Evolutionary conservation across 768 basidiomycete genomes (phyloP), one percentile per base, ranked within the genome.

Genomic region (Cystobasidium tubakii): DNA sequence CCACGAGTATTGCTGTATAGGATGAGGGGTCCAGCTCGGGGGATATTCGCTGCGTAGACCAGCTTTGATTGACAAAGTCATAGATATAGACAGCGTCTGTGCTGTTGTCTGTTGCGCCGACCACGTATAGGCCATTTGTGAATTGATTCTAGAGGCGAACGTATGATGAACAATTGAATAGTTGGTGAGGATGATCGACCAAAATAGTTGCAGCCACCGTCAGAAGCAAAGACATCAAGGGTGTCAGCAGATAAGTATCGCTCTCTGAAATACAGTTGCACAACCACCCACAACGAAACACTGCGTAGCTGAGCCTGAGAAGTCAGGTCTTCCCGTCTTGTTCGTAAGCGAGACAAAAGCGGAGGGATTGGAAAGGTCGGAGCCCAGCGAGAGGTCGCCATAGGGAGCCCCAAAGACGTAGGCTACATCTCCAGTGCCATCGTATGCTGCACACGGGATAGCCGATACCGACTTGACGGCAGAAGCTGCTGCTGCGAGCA

Each of bases 41-140:
- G 1, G 54, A 57, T 21, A 55, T 71, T 10, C 19, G n/a, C 39
- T 71, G 69, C 19, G 69, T 71, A 12, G 54, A 34, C 69, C 69
- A 71, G 21, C 25, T 39, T 19, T 71, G 29, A 1, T 29, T 25
- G 19, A 36, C 29, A 29, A 71, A 71, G 36, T 71, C 69, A 39
- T 27, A 71, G 29, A 71, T 60, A 44, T 71, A 62, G 19, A 42
- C 53, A 10, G 50, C 69, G 54, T n/a, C 39, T 34, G 69, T 12
- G 33, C 33, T 60, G 21, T 31, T 46, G n/a, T 21, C 29, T 19
- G 29, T 36, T n/a, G 69, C 69, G 29, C 69, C 69, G 17, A 60
- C 10, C 13, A 71, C 69, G 29, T 71, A 71, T n/a, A 71, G 55
- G 33, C 69, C 69, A 60, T 71, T 71, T 39, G 69, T 71, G 55